Conservation (phyloP, 768 basidiomycete genomes). For the Phylloporus rhodoxanthus region DNA sequence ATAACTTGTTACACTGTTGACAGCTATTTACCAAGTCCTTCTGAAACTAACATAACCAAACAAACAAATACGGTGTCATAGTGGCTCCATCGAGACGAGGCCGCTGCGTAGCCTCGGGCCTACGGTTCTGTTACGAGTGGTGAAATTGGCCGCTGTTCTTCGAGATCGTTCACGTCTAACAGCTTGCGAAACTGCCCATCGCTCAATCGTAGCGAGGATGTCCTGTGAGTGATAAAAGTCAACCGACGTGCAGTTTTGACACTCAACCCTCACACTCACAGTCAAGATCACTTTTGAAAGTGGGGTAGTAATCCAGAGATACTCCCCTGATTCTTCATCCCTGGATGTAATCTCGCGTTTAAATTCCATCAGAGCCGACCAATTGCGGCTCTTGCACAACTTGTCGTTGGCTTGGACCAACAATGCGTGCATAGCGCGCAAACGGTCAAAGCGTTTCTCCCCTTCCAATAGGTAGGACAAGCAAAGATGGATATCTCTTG, state of each 20-base stretch:
- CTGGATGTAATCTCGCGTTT: slow-evolving; percentile 9
- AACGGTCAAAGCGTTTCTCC: slow-evolving; percentile 18
- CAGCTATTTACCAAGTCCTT: slow-evolving; percentile 14
- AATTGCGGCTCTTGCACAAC: slow-evolving; percentile 26
- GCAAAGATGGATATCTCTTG: slow-evolving; percentile 29
- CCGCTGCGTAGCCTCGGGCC: slow-evolving; percentile 26
- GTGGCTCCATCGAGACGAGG: slow-evolving; percentile 36
- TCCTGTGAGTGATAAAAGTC: slow-evolving; percentile 16
- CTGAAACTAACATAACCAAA: slow-evolving; percentile 14
- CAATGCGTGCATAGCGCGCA: slow-evolving; percentile 34
- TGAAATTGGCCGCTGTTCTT: not conserved
- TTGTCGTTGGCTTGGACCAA: slow-evolving; percentile 29
- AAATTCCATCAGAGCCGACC: slow-evolving; percentile 17
- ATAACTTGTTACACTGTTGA: slow-evolving; percentile 5
- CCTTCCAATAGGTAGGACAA: slow-evolving; percentile 21
- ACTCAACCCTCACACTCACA: slow-evolving; percentile 10
- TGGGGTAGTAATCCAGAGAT: slow-evolving; percentile 18
- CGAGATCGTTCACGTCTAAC: slow-evolving; percentile 14
- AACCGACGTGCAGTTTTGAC: not conserved
- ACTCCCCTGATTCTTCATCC: slow-evolving; percentile 11
- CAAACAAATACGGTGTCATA: slow-evolving; percentile 1
- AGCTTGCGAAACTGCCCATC: slow-evolving; percentile 20
- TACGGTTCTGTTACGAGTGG: slow-evolving; percentile 13
- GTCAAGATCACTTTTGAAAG: slow-evolving; percentile 13
- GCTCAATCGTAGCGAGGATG: slow-evolving; percentile 24